Evolutionary conservation across 352 stramenopile genomes (phyloP), one percentile per base, ranked within the genome.

Genomic region (Globisporangium takayamanum): DNA sequence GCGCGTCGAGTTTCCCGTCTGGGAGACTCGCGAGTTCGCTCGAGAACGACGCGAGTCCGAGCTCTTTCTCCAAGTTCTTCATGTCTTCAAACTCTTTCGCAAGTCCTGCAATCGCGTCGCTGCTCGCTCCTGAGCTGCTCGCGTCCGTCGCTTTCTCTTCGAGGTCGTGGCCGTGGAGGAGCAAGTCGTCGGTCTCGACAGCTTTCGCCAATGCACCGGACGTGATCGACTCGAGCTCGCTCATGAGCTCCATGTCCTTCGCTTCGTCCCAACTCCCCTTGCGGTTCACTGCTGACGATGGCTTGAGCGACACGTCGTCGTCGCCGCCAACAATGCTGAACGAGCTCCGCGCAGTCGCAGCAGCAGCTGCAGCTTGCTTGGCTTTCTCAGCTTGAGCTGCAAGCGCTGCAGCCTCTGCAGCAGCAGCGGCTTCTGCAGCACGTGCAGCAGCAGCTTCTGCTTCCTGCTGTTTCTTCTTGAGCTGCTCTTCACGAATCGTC

Each of bases 231-330:
- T 95, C 81, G 7, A 95, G 73, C 53, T 92, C 83, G 53, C 68
- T 92, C 81, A 95, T 92, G 3, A 95, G 66, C 51, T 91, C 76
- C 62, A 91, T 87, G 68, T 95, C 85, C 50, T 89, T 91, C 49
- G 88, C 77, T 59, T 92, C 85, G 62, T 90, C 75, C 85, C 85
- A 95, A 55, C 83, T 93, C 14, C 80, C 72, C 47, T 86, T 86
- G 14, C 83, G 82, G 53, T 76, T 87, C 53, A 68, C 51, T 53
- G 72, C 77, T 5, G 72, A 57, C 3, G 47, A n/a, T 2, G 52
- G 58, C 30, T 59, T 57, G 2, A 74, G 70, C n/a, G 66, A 25
- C 20, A 22, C 8, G 25, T 93, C 82, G 36, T 92, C 82, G 25
- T 93, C 80, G 15, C 57, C 67, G 15, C 72, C 76, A 45, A 73